Conservation (phyloP, 164 flowering plant genomes). For the Magnolia kwangsiensis region DNA sequence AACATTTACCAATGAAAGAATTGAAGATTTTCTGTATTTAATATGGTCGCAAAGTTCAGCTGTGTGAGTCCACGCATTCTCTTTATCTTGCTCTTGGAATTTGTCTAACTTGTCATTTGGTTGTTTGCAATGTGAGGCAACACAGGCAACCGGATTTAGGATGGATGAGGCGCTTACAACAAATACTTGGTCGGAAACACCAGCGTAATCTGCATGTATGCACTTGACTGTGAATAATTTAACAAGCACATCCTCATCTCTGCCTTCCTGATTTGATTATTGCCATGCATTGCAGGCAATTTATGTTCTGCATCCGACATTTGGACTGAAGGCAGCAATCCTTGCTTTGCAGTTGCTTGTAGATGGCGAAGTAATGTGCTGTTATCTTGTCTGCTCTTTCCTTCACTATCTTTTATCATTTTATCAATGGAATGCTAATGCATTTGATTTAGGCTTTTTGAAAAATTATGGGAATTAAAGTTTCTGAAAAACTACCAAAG, state of each 20-base stretch:
- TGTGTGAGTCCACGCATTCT: background rate
- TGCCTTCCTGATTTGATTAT: background rate
- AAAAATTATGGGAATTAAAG: background rate
- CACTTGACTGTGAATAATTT: background rate
- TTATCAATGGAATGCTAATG: background rate
- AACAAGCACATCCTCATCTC: background rate
- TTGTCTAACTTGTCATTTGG: slow-evolving; percentile 5
- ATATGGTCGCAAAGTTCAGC: background rate
- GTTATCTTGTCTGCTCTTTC: background rate
- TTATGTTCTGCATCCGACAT: slow-evolving; percentile 89
- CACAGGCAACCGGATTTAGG: slow-evolving; percentile 93
- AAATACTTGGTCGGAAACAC: slow-evolving; percentile 94
- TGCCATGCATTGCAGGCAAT: slow-evolving; percentile 50
- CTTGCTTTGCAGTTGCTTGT: slow-evolving; percentile 78
- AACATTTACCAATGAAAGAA: too few species aligned
- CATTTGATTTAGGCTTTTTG: background rate
- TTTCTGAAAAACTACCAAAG: too few species aligned
- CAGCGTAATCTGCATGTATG: slow-evolving; percentile 90
- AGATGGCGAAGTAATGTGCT: slow-evolving; percentile 63
- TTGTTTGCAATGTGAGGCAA: slow-evolving; percentile 14
- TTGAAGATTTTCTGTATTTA: too few species aligned
- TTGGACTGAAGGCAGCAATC: slow-evolving; percentile 75
- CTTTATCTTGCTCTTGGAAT: background rate
- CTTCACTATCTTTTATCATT: background rate
- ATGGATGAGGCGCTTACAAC: slow-evolving; percentile 91